Conservation (phyloP, 225 moss, liverwort and hornwort genomes). For the Ulota crispa region DNA sequence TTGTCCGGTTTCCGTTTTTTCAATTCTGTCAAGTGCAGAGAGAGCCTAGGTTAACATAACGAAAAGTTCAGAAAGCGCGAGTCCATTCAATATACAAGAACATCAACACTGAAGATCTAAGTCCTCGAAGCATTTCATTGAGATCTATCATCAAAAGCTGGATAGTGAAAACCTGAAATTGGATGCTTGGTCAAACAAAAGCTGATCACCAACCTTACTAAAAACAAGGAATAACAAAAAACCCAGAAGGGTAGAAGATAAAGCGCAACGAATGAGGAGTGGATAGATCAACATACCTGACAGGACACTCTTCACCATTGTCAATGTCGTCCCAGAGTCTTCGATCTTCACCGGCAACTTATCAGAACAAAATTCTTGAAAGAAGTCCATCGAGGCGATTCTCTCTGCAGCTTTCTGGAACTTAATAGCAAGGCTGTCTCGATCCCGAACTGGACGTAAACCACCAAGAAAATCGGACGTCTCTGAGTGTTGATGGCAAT, state of each 20-base stretch:
- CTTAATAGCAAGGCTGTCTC: conserved; percentile 68
- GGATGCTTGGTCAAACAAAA: background rate
- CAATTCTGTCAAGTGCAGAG: conserved; percentile 34
- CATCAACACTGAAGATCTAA: background rate
- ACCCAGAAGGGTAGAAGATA: background rate
- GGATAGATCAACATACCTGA: conserved; percentile 30
- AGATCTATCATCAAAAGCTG: background rate
- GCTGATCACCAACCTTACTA: conserved; percentile 5
- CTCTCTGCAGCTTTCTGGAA: conserved; percentile 54
- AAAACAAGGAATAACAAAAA: conserved; percentile 4
- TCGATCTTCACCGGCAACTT: conserved; percentile 68
- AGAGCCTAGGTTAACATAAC: background rate
- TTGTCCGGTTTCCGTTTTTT: conserved; percentile 53
- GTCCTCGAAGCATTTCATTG: background rate
- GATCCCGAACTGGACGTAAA: conserved; percentile 85
- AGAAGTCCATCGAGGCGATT: conserved; percentile 42
- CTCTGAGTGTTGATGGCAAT: conserved; percentile 98
- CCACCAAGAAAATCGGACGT: conserved; percentile 98
- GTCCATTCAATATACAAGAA: conserved; percentile 2
- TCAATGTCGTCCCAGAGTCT: conserved; percentile 55
- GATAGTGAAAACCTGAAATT: background rate
- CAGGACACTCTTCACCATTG: conserved; percentile 49
- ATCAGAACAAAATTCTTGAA: conserved; percentile 37
- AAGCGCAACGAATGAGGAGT: background rate
- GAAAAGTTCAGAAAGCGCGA: background rate